Base-by-base conservation (phyloP, 75 land plant species). In the Sequoiadendron giganteum region DNA sequence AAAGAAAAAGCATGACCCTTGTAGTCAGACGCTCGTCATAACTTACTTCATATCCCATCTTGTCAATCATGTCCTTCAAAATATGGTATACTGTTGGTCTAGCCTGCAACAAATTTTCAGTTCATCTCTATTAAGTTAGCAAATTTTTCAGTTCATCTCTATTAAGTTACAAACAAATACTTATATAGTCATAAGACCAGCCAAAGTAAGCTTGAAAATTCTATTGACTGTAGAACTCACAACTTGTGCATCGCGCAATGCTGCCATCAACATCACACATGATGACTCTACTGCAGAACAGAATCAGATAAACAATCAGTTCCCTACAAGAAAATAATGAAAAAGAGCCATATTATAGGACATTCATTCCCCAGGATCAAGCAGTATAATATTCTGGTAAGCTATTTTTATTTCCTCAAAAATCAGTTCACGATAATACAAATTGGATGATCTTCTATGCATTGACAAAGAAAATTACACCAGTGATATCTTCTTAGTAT, bases 81-180 rank as follows among this genome's bases (percentile, higher is more conserved):
- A 97, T 93, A 56, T 96, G 94, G 91, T 97, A 97, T 38, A 97
- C 77, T 32, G 99, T 97, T 1, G 99, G 99, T 87, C 99, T 92
- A 76, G 97, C 94, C 98, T 96, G 93, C 45, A 91, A 85, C 72
- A 40, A 49, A 61, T 39, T 40, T 39, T 11, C 1, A 75, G n/a
- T 39, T 42, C 19, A 58, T 72, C 32, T 34, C 54, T 18, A 32
- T 8, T 32, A 58, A 85, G 40, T 48, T 58, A 77, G 38, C 72
- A 40, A 49, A 61, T 39, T 40, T 40, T 39, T 11, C 1, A 75
- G n/a, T 39, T 42, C 19, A 58, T 72, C 32, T 34, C 54, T 18
- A 32, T 8, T 32, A 58, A 85, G 40, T 48, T 58, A 77, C 25
- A 39, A 84, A 89, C 38, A 30, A 7, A 45, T n/a, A 47, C 43